Percentiles rank a stretch among this genome's conserved stretches.
Conservation (phyloP, 202 grass and related monocot genomes). For the Elaeis oleifera region DNA sequence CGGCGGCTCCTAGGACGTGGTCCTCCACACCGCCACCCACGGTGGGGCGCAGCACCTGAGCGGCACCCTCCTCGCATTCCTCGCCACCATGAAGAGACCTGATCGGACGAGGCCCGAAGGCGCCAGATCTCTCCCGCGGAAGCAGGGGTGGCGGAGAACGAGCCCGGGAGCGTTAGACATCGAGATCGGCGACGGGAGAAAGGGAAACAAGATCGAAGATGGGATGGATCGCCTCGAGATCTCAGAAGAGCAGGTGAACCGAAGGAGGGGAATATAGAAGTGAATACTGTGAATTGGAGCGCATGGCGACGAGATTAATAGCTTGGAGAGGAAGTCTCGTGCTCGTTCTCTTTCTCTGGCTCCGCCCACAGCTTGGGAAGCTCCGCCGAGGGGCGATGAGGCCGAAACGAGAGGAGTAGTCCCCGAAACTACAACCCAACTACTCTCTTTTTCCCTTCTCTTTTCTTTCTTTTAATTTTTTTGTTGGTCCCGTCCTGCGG, state of each 20-base stretch:
- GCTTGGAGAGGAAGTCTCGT: too few species aligned
- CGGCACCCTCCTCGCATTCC: neutral
- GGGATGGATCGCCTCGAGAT: conserved; percentile 29
- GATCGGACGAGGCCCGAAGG: conserved; percentile 23
- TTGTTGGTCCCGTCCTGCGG: too few species aligned
- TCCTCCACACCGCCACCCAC: conserved; percentile 1
- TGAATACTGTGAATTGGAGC: too few species aligned
- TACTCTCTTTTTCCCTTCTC: too few species aligned
- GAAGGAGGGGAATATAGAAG: too few species aligned
- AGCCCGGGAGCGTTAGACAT: conserved; percentile 33
- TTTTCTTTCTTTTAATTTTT: too few species aligned
- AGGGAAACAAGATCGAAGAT: neutral
- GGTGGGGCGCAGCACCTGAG: conserved; percentile 37
- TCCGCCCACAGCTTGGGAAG: too few species aligned
- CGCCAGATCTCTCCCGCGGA: neutral
- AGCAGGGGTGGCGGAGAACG: conserved; percentile 12
- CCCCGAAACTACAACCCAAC: too few species aligned
- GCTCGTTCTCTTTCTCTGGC: too few species aligned
- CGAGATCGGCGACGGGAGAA: conserved; percentile 34
- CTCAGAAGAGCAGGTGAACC: neutral
- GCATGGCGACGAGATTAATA: too few species aligned
- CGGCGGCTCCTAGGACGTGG: conserved; percentile 1
- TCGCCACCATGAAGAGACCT: neutral
- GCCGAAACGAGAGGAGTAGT: too few species aligned
- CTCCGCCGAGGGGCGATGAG: too few species aligned